Evolutionary conservation across 1,139 yeast species (phyloP), one percentile per base, ranked within the genome.

Genomic region (Hyphopichia khmerensis): DNA sequence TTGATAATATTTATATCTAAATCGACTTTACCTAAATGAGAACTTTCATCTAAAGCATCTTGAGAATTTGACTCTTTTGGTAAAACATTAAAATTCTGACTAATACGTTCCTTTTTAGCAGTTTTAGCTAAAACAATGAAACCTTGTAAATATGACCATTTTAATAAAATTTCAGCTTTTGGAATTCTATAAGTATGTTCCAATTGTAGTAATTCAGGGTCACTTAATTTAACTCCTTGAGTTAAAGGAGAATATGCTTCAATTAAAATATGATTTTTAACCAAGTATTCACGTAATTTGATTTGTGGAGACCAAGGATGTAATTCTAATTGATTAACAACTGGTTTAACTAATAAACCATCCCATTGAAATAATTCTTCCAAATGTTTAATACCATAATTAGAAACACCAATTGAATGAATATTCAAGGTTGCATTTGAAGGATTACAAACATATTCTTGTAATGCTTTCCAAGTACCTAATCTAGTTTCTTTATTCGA

Each of bases 241-340:
- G 87, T 82, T 55, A 84, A 68, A 13, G 95, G 86, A 4, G 87
- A 79, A 60, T 77, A 87, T 0, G 93, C 90, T 58, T 84, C 86
- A 8, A 80, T 75, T 6, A 72, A 60, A 30, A 85, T 72, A 19
- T 63, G 69, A 29, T 75, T 53, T 33, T 64, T 45, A 29, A 64
- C 55, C 48, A 68, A 62, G 51, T 57, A 71, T 39, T 69, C 62
- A 32, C 74, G 61, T 51, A 72, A 66, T 43, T 67, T 60, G 37
- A 64, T 45, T 40, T 63, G 65, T 1, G 77, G 76, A 45, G 66
- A 60, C 73, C 75, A 72, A 33, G 77, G 78, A 53, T 72, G 77
- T 53, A 70, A 68, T 51, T 72, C 78, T 51, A 72, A 59, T 52
- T 72, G 77, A 52, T 72, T 62, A 17, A 72, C 55, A 3, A 66